Percentiles rank a stretch among this genome's conserved stretches.
Conservation (phyloP, 768 basidiomycete species). For the Coprinopsis cinerea region DNA sequence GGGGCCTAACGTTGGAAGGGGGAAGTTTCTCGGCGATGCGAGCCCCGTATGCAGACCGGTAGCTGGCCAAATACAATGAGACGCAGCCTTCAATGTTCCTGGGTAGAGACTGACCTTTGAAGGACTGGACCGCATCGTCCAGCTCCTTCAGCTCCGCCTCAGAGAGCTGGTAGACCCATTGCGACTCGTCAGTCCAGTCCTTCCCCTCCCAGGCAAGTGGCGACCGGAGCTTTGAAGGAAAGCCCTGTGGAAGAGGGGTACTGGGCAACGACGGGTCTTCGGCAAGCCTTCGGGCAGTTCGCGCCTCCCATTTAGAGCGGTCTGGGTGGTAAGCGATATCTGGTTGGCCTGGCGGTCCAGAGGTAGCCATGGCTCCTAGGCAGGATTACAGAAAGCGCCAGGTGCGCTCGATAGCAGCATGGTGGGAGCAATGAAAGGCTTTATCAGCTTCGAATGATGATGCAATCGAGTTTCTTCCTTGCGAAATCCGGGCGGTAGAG, state of each 20-base stretch:
- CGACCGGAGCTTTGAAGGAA: constrained; percentile 28
- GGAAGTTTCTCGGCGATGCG: constrained; percentile 28
- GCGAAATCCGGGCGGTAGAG: too few species aligned
- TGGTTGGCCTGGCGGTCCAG: constrained; percentile 21
- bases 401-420: too few species aligned
- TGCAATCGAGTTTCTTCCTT: too few species aligned
- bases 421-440: too few species aligned
- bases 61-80: neutral
- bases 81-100: neutral
- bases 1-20: constrained; percentile 35
- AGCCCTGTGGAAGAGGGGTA: constrained; percentile 28
- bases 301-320: constrained; percentile 30
- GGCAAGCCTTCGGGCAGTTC: constrained; percentile 29
- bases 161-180: constrained; percentile 34
- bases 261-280: constrained; percentile 27
- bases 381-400: too few species aligned
- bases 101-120: constrained; percentile 6
- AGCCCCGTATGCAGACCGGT: neutral
- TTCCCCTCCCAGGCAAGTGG: constrained; percentile 39
- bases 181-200: constrained; percentile 33
- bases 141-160: constrained; percentile 30
- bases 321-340: constrained; percentile 36
- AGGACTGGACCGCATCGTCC: constrained; percentile 23
- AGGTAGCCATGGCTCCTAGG: neutral
- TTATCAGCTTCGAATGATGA: too few species aligned